Evolutionary conservation across 176 grass and related monocot genomes (phyloP).

Genomic region (Oryza meridionalis): DNA sequence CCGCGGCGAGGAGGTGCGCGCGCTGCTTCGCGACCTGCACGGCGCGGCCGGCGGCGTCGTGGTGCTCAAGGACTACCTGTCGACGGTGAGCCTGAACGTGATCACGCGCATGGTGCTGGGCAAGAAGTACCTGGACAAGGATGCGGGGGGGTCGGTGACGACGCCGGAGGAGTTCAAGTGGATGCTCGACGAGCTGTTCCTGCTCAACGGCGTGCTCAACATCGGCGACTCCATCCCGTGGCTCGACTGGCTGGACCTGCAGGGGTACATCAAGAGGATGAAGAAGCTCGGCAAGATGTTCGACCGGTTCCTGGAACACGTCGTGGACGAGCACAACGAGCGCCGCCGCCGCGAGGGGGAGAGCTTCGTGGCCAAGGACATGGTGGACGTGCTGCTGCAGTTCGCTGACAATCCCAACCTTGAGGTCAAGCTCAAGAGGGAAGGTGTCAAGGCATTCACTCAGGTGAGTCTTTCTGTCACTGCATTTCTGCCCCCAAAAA

Average conservation of each 20-base stretch:
- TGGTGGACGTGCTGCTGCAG: conserved; percentile 88
- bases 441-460: conserved; percentile 80
- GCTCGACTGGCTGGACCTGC: conserved; percentile 78
- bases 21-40: conserved; percentile 58
- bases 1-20: conserved; percentile 56
- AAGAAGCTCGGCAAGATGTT: conserved; percentile 81
- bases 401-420: conserved; percentile 67
- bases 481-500: background rate
- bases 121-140: conserved; percentile 74
- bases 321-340: conserved; percentile 75
- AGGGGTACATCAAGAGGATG: conserved; percentile 87
- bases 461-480: conserved; percentile 47
- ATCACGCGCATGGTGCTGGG: conserved; percentile 89
- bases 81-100: conserved; percentile 75
- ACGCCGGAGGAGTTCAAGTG: conserved; percentile 87
- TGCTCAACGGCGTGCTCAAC: conserved; percentile 92
- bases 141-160: conserved; percentile 32
- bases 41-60: conserved; percentile 39
- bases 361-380: conserved; percentile 75
- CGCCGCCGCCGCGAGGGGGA: conserved; percentile 45
- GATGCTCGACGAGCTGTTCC: conserved; percentile 88
- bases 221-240: conserved; percentile 91
- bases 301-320: conserved; percentile 84
- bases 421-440: conserved; percentile 66
- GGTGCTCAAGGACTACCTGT: conserved; percentile 76